Evolutionary conservation across 2,329 filamentous ascomycete species (phyloP).

Genomic region (Fusarium ramigenum): DNA sequence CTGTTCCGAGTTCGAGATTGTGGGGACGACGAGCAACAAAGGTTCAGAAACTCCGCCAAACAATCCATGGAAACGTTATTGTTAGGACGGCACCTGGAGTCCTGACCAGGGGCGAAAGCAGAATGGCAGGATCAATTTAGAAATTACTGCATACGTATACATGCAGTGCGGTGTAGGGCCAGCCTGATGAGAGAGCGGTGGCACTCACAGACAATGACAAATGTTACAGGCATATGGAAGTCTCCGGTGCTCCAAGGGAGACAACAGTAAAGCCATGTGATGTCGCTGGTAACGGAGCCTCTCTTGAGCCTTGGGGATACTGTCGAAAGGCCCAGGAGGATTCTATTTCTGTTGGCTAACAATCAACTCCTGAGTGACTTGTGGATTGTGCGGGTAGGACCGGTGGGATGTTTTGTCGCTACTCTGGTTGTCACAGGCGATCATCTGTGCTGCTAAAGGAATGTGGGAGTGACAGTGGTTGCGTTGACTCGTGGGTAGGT

Average conservation of each 20-base stretch:
- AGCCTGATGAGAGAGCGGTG: conserved; percentile 9
- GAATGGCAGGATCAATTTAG: conserved; percentile 10
- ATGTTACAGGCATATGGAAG: conserved; percentile 6
- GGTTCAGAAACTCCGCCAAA: conserved; percentile 16
- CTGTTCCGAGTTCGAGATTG: conserved; percentile 22
- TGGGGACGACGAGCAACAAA: conserved; percentile 25
- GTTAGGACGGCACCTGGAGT: conserved; percentile 30
- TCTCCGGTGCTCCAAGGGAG: conserved; percentile 9
- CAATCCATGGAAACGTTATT: conserved; percentile 12
- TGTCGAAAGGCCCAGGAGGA: conserved; percentile 5
- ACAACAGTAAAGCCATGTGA: not conserved
- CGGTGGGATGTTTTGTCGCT: conserved; percentile 2
- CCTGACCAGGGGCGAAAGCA: conserved; percentile 19
- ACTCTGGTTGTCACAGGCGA: conserved; percentile 5
- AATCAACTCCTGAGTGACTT: conserved; percentile 5
- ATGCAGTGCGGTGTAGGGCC: conserved; percentile 14
- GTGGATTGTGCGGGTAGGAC: conserved; percentile 7
- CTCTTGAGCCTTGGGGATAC: conserved; percentile 20
- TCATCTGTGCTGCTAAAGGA: conserved; percentile 9
- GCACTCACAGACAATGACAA: conserved; percentile 6
- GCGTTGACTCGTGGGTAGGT: not conserved
- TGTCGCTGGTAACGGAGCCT: conserved; percentile 10
- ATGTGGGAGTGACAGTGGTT: not conserved
- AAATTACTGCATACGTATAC: conserved; percentile 1
- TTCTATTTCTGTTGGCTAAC: conserved; percentile 31